A percentile compares a stretch with the other conserved stretches of the same genome.
Conservation (phyloP, 2,329 filamentous ascomycete species). For the Diplodia scrobiculata region DNA sequence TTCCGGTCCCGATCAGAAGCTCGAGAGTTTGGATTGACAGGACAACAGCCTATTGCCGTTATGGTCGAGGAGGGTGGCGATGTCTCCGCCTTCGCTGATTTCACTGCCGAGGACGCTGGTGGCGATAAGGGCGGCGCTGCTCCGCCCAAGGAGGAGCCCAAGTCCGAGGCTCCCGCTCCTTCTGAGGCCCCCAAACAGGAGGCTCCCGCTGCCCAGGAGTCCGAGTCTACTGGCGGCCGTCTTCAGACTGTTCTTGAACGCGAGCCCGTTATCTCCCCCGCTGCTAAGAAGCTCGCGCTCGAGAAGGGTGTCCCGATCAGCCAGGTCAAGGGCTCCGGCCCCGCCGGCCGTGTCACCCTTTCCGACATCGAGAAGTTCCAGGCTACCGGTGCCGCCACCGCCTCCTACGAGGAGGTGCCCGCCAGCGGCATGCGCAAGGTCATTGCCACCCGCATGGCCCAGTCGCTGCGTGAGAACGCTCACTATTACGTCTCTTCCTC, state of each 20-base stretch:
- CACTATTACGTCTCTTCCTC: slow-evolving; percentile 96
- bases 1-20: neutral
- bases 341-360: slow-evolving; percentile 84
- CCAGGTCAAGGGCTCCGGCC: slow-evolving; percentile 81
- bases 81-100: slow-evolving; percentile 82
- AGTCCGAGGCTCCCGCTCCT: slow-evolving; percentile 63
- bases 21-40: slow-evolving; percentile 28
- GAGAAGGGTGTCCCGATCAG: slow-evolving; percentile 80
- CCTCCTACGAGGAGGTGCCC: slow-evolving; percentile 79
- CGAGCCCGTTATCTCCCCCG: slow-evolving; percentile 69
- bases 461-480: slow-evolving; percentile 91
- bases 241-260: slow-evolving; percentile 84
- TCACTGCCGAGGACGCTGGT: slow-evolving; percentile 86
- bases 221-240: slow-evolving; percentile 71
- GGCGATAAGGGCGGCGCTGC: slow-evolving; percentile 69
- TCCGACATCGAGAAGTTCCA: slow-evolving; percentile 88
- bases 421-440: slow-evolving; percentile 96
- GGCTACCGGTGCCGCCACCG: slow-evolving; percentile 57
- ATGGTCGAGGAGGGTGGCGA: slow-evolving; percentile 91
- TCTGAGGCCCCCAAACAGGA: slow-evolving; percentile 47
- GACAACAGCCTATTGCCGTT: slow-evolving; percentile 82
- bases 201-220: slow-evolving; percentile 65
- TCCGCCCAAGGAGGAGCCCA: slow-evolving; percentile 65
- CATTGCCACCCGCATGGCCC: slow-evolving; percentile 84
- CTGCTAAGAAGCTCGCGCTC: slow-evolving; percentile 78